phyloP scores from a whole-genome alignment of 176 grass and related monocot genomes.

The Avena eriantha region DNA sequence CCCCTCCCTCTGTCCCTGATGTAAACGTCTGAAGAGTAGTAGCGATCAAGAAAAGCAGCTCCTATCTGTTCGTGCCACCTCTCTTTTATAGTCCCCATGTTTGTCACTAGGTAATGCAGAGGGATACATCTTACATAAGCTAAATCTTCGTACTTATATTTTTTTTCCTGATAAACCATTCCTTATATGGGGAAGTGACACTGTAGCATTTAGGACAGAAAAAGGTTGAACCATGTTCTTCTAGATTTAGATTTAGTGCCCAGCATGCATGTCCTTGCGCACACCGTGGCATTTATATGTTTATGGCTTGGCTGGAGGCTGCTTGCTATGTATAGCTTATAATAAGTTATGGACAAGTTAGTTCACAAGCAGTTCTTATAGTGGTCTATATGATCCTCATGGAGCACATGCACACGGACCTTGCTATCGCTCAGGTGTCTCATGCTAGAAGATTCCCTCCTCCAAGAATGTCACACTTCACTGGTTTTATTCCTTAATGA shows the following conservation, averaged over 20 bases:
- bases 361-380: background rate
- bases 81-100: background rate
- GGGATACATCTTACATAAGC: background rate
- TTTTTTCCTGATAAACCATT: background rate
- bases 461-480: background rate
- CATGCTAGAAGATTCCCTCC: conserved; percentile 18
- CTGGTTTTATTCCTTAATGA: background rate
- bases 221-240: background rate
- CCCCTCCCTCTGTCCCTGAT: background rate
- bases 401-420: background rate
- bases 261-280: background rate
- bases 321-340: background rate
- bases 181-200: background rate
- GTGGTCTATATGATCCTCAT: background rate
- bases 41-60: background rate
- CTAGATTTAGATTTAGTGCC: background rate
- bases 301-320: background rate
- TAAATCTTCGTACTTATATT: background rate
- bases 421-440: background rate
- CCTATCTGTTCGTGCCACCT: conserved; percentile 2
- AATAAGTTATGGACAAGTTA: background rate
- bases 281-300: background rate
- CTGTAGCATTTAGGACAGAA: background rate
- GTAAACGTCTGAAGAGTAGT: conserved; percentile 1
- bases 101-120: background rate